Conservation (phyloP, 1,139 yeast species). For the Debaryomycetaceae sp. region DNA sequence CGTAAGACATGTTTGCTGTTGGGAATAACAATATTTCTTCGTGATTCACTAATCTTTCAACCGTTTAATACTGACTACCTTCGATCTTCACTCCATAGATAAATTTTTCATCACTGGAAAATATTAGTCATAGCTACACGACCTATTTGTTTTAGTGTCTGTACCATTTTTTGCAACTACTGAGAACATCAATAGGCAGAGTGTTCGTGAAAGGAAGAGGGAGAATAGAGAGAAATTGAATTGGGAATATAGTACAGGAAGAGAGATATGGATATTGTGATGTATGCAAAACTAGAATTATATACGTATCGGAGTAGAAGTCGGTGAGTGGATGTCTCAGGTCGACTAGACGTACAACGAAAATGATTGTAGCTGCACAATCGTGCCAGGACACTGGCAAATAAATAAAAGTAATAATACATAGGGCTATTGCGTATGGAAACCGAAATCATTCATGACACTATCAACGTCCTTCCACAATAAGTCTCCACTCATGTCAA, state of each 20-base stretch:
- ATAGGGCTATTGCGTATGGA: slow-evolving; percentile 40
- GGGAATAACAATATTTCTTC: neutral
- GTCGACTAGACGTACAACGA: neutral
- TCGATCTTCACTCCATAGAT: slow-evolving; percentile 1
- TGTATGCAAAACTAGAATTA: neutral
- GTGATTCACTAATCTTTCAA: neutral
- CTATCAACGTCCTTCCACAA: slow-evolving; percentile 89
- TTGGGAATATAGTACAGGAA: too few species aligned
- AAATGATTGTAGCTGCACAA: neutral
- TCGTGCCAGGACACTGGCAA: neutral
- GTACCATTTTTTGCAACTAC: neutral
- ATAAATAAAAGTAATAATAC: neutral
- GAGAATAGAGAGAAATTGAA: neutral
- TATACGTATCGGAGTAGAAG: neutral
- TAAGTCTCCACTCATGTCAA: slow-evolving; percentile 53
- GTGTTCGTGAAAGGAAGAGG: neutral
- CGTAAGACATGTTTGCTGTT: slow-evolving; percentile 38
- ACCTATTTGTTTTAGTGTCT: neutral
- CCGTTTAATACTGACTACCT: neutral
- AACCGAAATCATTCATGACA: slow-evolving; percentile 93
- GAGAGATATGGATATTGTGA: too few species aligned
- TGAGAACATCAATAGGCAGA: neutral
- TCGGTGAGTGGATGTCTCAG: neutral
- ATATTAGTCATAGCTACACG: slow-evolving; percentile 5
- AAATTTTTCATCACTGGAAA: slow-evolving; percentile 14